Base-by-base conservation (phyloP, 2,329 filamentous ascomycete genomes). In the Tolypocladium sp. region DNA sequence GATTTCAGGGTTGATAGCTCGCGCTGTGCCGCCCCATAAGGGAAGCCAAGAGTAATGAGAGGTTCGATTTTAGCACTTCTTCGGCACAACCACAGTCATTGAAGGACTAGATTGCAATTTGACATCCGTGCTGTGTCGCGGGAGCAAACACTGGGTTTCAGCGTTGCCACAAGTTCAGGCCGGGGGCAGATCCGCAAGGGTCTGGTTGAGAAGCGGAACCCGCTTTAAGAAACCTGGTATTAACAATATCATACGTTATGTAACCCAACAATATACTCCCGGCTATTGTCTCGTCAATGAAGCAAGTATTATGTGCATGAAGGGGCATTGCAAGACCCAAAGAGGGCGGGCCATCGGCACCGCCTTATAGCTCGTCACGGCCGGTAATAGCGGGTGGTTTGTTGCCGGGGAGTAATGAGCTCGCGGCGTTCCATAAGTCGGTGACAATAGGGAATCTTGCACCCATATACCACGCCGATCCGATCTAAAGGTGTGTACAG, bases 71-170 rank as follows among this genome's bases (percentile, higher is more conserved):
- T 84, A 94, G 92, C 92, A 96, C 91, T 91, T 96, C 91, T 96
- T 92, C 90, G 92, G 92, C 92, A 91, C 92, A 94, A 92, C 86
- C 83, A 81, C 86, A 92, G 90, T 88, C 90, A 96, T 87, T 77
- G 74, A 73, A 74, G 75, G 87, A 86, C 87, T 84, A 84, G 81
- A 89, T 93, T 94, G 92, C 86, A 97, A 96, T 96, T 96, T 96
- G 92, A 97, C 92, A 96, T 96, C 90, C 89, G 90, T 96, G 92
- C 92, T 93, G 77, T 25, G 27, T 56, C 17, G 30, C 10, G 20
- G 15, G 8, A 22, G 20, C 33, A 35, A 22, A 22, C 30, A 22
- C 30, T 53, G 30, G 30, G 15, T 35, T 35, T 35, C 49, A 22
- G 30, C 20, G 4, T 35, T 5, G 20, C 20, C 20, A 2, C 49